Percentiles rank a stretch among this genome's conserved stretches.
Evolutionary conservation across 495 filamentous ascomycete genomes (phyloP).

Genomic region (Penicilliopsis zonata): DNA sequence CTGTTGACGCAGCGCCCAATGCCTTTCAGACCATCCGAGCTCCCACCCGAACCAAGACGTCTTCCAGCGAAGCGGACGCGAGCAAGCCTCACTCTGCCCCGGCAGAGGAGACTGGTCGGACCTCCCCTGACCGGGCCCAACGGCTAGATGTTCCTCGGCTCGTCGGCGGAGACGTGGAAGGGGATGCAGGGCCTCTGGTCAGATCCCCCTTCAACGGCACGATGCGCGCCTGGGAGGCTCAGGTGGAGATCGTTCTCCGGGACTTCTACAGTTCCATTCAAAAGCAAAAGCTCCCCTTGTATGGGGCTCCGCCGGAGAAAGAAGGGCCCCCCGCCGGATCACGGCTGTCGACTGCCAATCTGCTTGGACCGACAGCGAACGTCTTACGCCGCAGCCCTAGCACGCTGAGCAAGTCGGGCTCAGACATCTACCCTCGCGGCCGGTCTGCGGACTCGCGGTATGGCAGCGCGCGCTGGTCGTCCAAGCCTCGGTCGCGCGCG

Average conservation of each 20-base stretch:
- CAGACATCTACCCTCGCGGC: conserved; percentile 60
- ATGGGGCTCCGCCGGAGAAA: conserved; percentile 44
- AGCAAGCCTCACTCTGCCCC: conserved; percentile 13
- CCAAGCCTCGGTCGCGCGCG: conserved; percentile 76
- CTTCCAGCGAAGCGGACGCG: conserved; percentile 3
- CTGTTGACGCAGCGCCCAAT: conserved; percentile 56
- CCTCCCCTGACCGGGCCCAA: conserved; percentile 11
- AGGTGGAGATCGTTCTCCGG: conserved; percentile 81
- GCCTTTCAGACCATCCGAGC: conserved; percentile 46
- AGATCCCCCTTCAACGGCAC: conserved; percentile 67
- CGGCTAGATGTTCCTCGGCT: conserved; percentile 17
- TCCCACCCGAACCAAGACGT: conserved; percentile 20
- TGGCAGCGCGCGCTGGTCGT: conserved; percentile 61
- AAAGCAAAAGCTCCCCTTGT: conserved; percentile 69
- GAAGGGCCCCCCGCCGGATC: conserved; percentile 19
- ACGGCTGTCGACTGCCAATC: conserved; percentile 26
- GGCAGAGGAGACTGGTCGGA: conserved; percentile 8
- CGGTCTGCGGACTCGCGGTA: conserved; percentile 54
- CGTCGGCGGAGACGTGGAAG: conserved; percentile 17
- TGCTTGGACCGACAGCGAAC: conserved; percentile 30
- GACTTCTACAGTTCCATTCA: conserved; percentile 88
- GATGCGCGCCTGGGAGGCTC: conserved; percentile 73
- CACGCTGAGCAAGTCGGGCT: conserved; percentile 81
- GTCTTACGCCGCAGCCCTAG: conserved; percentile 79
- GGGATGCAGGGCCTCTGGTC: conserved; percentile 51